Evolutionary conservation across 2,329 filamentous ascomycete species (phyloP), one percentile per base, ranked within the genome.

Genomic region (Knufia petricola): DNA sequence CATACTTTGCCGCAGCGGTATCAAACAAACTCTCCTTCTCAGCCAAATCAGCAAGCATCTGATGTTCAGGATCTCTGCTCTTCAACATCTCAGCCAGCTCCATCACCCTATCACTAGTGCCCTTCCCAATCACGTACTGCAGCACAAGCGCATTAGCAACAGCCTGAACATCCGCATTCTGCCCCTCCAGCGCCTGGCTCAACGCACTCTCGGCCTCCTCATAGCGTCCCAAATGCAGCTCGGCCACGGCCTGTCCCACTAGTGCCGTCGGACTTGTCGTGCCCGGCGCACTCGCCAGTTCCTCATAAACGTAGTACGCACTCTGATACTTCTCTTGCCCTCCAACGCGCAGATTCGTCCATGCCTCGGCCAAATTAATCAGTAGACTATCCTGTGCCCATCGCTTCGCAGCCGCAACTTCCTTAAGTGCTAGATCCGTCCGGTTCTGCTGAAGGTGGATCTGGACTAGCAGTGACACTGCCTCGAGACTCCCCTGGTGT

Each of bases 301-400:
- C 92, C 69, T 96, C 90, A 62, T 87, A 96, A 52, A 96, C 90
- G 73, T 98, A 96, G 69, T 94, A 96, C 15, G 90, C 84, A 63
- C 92, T 86, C 63, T 96, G 92, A 69, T 96, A 96, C 66, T 87
- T 92, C 59, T 95, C 88, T 58, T 89, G 89, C 62, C 90, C 90
- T 77, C 92, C 87, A 67, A 90, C 73, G 66, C 92, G 77, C 66
- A 96, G 68, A 23, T 88, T 89, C 55, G 95, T 85, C 92, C 90
- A 98, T 6, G 87, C 87, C 70, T 98, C 92, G 6, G 89, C 89
- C 56, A 98, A 70, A 67, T 98, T 96, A 56, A 96, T 87, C 43
- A 96, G 73, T 32, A 96, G 71, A 58, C 84, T 94, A 64, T 96
- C 92, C 68, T 98, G 90, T 6, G 90, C 92, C 86, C 90, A 96